Conservation (phyloP, 257 asterid species). For the Voacanga thouarsii region DNA sequence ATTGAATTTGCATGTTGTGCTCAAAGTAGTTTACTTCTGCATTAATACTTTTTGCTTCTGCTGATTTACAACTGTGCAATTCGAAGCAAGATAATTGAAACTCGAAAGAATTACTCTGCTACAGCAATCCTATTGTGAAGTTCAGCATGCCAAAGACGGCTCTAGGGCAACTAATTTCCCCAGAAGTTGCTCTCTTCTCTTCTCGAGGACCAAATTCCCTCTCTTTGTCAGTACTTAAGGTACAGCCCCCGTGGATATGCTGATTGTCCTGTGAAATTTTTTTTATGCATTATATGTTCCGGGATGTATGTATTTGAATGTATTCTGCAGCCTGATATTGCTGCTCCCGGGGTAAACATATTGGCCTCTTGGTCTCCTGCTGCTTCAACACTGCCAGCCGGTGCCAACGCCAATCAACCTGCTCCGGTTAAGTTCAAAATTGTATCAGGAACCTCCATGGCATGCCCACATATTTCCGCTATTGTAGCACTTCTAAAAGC, state of each 20-base stretch:
- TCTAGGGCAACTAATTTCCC: slow-evolving; percentile 31
- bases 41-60: background rate
- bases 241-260: background rate
- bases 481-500: slow-evolving; percentile 27
- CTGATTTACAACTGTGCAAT: background rate
- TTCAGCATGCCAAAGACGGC: slow-evolving; percentile 33
- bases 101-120: background rate
- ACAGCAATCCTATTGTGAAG: slow-evolving; percentile 36
- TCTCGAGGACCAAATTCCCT: slow-evolving; percentile 44
- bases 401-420: slow-evolving; percentile 6
- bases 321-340: slow-evolving; percentile 34
- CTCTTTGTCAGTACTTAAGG: slow-evolving; percentile 35
- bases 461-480: slow-evolving; percentile 44
- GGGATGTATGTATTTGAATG: background rate
- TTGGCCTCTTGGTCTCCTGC: slow-evolving; percentile 6
- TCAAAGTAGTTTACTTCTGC: background rate
- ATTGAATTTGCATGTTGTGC: too few relatives aligned
- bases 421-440: slow-evolving; percentile 27
- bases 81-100: too few relatives aligned
- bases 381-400: slow-evolving; percentile 19
- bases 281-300: background rate
- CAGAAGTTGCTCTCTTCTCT: slow-evolving; percentile 36
- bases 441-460: slow-evolving; percentile 43
- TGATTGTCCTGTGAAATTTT: background rate
- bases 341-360: slow-evolving; percentile 28